Evolutionary conservation across 441 rosid species (phyloP), one percentile per base, ranked within the genome.

Genomic region (Eruca vesicaria): DNA sequence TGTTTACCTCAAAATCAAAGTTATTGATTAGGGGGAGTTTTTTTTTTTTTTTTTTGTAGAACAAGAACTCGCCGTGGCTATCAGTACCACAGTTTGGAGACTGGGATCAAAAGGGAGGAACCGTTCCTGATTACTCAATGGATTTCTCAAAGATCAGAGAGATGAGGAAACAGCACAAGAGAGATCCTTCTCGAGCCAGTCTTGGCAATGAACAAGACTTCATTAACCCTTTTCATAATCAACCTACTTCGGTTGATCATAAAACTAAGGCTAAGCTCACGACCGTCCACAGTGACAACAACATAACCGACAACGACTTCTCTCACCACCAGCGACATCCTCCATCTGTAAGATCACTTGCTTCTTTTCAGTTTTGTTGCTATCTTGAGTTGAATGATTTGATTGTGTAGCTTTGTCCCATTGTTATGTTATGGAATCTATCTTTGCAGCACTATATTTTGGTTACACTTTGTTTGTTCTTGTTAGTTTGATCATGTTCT

Each of bases 81-180:
- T 89, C 98, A 52, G 98, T 95, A 55, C 99, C 99, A 20, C 94
- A 91, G 58, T 95, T 95, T 79, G 99, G 98, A 63, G 98, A 91
- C 55, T 95, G 99, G 96, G 98, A 94, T 62, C 92, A 89, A 78
- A 92, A 92, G 84, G 98, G 97, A 43, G 83, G 79, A 65, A 0
- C 61, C 0, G 31, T 91, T 74, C 98, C 97, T 3, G 99, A 93
- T 73, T 93, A 95, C 83, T 95, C 97, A 0, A 52, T 95, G 64
- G 95, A 95, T 74, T 95, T 95, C 88, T 75, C 98, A 5, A 95
- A 95, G 81, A 89, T 95, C 68, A 86, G 99, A 81, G 99, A 95
- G 78, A 93, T 80, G 84, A 91, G 97, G 86, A 93, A 91, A 87
- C 96, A 84, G 62, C 89, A 93, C 87, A 95, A 95, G 85, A 93